phyloP scores from a whole-genome alignment of 2,329 filamentous ascomycete genomes.

The Nigrospora sphaerica region DNA sequence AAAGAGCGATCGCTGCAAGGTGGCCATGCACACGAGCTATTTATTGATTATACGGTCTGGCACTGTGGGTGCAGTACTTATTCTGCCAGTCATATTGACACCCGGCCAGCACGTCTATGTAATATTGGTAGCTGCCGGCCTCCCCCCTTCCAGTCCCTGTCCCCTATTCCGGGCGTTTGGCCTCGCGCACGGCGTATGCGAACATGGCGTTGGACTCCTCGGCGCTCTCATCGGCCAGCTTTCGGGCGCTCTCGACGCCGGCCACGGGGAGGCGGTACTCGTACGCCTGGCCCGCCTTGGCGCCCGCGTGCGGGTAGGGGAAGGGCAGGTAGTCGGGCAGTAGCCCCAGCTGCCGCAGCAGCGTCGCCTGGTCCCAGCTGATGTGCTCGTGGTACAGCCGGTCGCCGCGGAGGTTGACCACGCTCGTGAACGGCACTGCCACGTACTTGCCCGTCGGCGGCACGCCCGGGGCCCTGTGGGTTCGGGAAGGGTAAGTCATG shows the following conservation, averaged over 20 bases:
- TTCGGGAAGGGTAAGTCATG: neutral
- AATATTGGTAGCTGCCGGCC: too few species aligned
- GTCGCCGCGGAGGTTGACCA: slow-evolving; percentile 63
- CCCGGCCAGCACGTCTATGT: too few species aligned
- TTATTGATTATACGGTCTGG: too few species aligned
- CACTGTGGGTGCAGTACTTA: too few species aligned
- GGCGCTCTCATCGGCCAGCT: slow-evolving; percentile 41
- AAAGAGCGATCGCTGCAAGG: too few species aligned
- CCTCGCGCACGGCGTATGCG: slow-evolving; percentile 7
- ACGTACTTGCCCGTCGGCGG: slow-evolving; percentile 47
- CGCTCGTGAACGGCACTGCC: slow-evolving; percentile 54
- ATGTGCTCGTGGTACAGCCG: slow-evolving; percentile 66
- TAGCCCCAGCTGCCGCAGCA: slow-evolving; percentile 53
- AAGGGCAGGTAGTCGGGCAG: slow-evolving; percentile 60
- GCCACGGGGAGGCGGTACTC: slow-evolving; percentile 57
- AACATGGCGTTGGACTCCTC: slow-evolving; percentile 51
- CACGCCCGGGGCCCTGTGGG: slow-evolving; percentile 45
- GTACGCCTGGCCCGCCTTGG: slow-evolving; percentile 23
- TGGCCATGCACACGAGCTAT: too few species aligned
- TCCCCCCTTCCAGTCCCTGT: too few species aligned
- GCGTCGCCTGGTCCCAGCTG: slow-evolving; percentile 60
- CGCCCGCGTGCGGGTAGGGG: slow-evolving; percentile 42
- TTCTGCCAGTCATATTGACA: too few species aligned
- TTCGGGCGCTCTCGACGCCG: slow-evolving; percentile 44
- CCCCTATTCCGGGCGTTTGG: too few species aligned